Conservation (phyloP, 2,329 filamentous ascomycete species). For the Talaromyces sp. region DNA sequence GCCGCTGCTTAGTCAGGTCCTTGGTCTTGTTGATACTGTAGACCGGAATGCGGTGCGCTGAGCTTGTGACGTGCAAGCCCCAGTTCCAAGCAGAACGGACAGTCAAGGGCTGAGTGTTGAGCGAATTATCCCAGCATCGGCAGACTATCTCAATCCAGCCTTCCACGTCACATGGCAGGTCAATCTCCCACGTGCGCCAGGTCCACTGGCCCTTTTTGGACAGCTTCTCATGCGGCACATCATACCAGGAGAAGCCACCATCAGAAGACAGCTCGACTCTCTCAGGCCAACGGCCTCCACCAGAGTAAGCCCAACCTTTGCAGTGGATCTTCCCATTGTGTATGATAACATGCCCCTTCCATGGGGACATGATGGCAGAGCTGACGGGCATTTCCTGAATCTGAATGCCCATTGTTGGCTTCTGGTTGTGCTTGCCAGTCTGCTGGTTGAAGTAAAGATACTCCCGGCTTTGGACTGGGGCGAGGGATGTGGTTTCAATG, state of each 20-base stretch:
- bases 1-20: constrained; percentile 25
- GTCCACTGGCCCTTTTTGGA: constrained; percentile 60
- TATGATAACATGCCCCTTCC: constrained; percentile 58
- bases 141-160: constrained; percentile 60
- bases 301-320: constrained; percentile 58
- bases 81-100: constrained; percentile 54
- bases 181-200: constrained; percentile 63
- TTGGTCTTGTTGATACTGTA: constrained; percentile 37
- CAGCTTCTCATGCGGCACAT: constrained; percentile 58
- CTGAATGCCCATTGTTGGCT: constrained; percentile 58
- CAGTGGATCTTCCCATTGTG: constrained; percentile 58
- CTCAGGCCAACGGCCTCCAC: constrained; percentile 58
- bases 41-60: constrained; percentile 37
- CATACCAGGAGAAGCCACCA: constrained; percentile 63
- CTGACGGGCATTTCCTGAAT: constrained; percentile 72
- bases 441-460: constrained; percentile 69
- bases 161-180: constrained; percentile 60
- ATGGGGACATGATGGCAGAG: constrained; percentile 63
- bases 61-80: constrained; percentile 39
- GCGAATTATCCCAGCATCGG: constrained; percentile 59
- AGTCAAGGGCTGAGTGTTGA: constrained; percentile 59
- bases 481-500: constrained; percentile 53
- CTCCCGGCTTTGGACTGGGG: constrained; percentile 62
- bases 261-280: constrained; percentile 62
- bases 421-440: constrained; percentile 63